Percentiles rank a stretch among this genome's conserved stretches.
These are phyloP conservation scores for Colletotrichum trifolii DNA, from an alignment of 2,329 filamentous ascomycete species.

Conservation along the genomic window DNA sequence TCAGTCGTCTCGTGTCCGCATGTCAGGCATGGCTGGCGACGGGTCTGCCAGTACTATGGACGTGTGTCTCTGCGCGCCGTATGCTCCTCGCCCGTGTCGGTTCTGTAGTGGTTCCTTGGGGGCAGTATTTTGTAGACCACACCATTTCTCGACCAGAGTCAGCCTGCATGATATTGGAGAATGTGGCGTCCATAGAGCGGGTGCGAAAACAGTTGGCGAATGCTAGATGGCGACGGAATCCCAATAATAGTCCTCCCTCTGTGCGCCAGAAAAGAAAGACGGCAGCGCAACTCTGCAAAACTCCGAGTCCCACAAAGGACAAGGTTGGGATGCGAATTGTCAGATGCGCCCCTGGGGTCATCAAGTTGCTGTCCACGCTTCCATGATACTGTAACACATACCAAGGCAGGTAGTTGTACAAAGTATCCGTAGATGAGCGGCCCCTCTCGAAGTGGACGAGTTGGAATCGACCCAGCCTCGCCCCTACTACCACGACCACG, in stretches of 20 bases:
- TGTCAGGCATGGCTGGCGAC: too few species aligned
- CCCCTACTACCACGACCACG: too few species aligned
- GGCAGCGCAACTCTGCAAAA: neutral
- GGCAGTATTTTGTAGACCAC: constrained; percentile 3
- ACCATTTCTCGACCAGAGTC: constrained; percentile 22
- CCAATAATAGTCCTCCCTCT: constrained; percentile 13
- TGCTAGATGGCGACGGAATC: constrained; percentile 9
- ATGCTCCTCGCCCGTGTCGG: neutral
- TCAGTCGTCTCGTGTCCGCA: too few species aligned
- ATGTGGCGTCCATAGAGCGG: constrained; percentile 28
- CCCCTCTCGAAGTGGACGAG: too few species aligned
- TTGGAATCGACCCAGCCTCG: too few species aligned
- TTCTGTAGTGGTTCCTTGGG: neutral
- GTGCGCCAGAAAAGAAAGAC: constrained; percentile 10
- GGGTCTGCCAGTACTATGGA: too few species aligned
- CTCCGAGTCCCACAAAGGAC: neutral
- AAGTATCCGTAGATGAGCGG: too few species aligned
- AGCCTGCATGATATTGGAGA: constrained; percentile 34
- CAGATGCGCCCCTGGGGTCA: too few species aligned
- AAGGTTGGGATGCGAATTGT: neutral
- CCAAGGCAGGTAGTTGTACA: too few species aligned
- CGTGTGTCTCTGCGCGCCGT: neutral
- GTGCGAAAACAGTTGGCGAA: constrained; percentile 2
- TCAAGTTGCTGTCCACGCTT: too few species aligned
- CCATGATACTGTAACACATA: too few species aligned